A percentile compares a stretch with the other conserved stretches of the same genome.
These are phyloP conservation scores for Leishmania martiniquensis DNA, from an alignment of 208 protist species.

Conservation along the genomic window DNA sequence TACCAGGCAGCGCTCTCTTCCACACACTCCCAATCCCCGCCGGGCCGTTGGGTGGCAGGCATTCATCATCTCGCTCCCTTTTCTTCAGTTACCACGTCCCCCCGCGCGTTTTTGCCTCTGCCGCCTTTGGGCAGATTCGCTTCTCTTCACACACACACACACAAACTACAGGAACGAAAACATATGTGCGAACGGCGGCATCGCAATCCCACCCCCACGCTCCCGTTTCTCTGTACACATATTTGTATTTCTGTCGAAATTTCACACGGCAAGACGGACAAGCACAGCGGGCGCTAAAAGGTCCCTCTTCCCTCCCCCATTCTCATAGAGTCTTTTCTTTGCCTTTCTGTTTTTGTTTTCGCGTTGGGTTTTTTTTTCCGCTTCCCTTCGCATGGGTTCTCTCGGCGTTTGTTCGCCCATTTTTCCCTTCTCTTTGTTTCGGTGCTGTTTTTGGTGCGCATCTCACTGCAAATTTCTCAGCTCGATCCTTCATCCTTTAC, in stretches of 20 bases:
- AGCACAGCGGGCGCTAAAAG: neutral
- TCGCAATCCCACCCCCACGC: neutral
- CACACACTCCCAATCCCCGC: neutral
- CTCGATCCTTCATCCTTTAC: too few species aligned
- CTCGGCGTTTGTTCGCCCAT: neutral
- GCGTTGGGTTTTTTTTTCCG: neutral
- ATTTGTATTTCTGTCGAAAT: too few species aligned
- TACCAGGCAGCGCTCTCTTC: neutral
- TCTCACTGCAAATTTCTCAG: too few species aligned
- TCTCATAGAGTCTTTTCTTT: neutral
- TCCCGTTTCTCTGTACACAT: neutral
- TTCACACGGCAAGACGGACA: neutral
- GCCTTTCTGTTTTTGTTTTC: neutral
- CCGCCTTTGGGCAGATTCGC: neutral
- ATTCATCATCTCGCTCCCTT: neutral
- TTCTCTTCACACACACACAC: neutral
- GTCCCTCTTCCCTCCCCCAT: neutral
- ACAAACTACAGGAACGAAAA: neutral
- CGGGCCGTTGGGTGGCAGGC: neutral
- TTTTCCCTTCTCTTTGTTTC: neutral
- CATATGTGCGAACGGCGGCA: neutral
- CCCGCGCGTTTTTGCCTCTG: slow-evolving; percentile 1
- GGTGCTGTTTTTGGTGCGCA: too few species aligned
- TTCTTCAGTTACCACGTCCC: neutral
- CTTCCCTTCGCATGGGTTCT: neutral